A percentile compares a stretch with the other conserved stretches of the same genome.
These are phyloP conservation scores for Lactifluus piperatus DNA, from an alignment of 768 basidiomycete genomes.

Conservation along the genomic window DNA sequence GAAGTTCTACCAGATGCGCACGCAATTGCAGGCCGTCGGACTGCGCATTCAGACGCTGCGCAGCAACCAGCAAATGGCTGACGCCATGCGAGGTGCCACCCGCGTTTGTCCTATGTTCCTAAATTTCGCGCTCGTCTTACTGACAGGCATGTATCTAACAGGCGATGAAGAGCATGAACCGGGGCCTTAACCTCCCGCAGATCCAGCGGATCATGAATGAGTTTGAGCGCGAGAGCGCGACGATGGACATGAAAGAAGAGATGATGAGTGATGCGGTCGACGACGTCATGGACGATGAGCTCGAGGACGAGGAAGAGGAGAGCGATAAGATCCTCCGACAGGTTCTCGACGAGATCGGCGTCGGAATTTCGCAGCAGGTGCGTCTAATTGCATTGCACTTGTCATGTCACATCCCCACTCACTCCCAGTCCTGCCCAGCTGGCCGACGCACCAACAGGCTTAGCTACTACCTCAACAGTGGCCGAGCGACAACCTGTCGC, in stretches of 20 bases:
- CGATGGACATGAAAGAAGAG: constrained; percentile 99
- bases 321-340: constrained; percentile 92
- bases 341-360: constrained; percentile 96
- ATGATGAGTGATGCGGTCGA: constrained; percentile 99
- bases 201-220: constrained; percentile 97
- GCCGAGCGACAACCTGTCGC: constrained; percentile 75
- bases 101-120: constrained; percentile 49
- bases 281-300: constrained; percentile 90
- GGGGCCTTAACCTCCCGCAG: constrained; percentile 86
- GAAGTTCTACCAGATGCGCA: constrained; percentile 99
- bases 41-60: constrained; percentile 92
- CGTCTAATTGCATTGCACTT: constrained; percentile 22
- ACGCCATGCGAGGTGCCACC: constrained; percentile 97
- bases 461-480: constrained; percentile 52
- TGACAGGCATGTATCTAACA: constrained; percentile 26
- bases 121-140: not conserved
- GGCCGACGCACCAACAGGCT: constrained; percentile 70
- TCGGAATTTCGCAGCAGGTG: constrained; percentile 81
- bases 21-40: constrained; percentile 93
- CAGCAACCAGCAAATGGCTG: constrained; percentile 98
- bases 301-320: constrained; percentile 92
- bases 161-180: constrained; percentile 99
- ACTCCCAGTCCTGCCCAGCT: constrained; percentile 40
- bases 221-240: constrained; percentile 93
- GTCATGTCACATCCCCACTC: not conserved